A percentile compares a stretch with the other conserved stretches of the same genome.
These are phyloP conservation scores for Scedosporium aurantiacum DNA, from an alignment of 2,329 filamentous ascomycete species.

Conservation along the genomic window DNA sequence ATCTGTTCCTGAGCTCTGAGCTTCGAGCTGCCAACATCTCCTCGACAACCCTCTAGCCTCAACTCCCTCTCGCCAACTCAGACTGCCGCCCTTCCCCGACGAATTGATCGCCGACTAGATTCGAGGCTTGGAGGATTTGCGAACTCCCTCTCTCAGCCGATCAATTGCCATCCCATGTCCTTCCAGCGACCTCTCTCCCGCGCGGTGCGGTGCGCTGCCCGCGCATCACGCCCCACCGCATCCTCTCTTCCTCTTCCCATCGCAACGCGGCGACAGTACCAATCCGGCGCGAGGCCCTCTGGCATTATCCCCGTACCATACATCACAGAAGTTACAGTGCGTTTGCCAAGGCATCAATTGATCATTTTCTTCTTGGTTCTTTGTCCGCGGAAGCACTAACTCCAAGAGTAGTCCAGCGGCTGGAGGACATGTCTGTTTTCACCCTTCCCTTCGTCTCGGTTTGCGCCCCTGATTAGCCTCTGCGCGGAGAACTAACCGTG, in stretches of 20 bases:
- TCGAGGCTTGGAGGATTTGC: neutral
- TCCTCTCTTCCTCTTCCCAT: neutral
- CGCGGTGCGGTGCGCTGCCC: neutral
- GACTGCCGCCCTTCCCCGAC: neutral
- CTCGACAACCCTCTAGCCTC: neutral
- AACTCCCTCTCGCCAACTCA: neutral
- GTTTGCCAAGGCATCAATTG: slow-evolving; percentile 10
- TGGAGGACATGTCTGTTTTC: slow-evolving; percentile 61
- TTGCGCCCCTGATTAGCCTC: no score
- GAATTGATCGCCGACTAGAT: neutral
- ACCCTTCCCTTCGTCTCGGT: neutral
- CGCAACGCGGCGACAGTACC: neutral
- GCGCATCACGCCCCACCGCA: neutral
- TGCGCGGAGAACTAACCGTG: slow-evolving; percentile 7
- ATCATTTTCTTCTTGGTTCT: slow-evolving; percentile 6
- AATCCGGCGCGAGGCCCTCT: neutral
- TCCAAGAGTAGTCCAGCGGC: slow-evolving; percentile 50
- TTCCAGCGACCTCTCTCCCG: neutral
- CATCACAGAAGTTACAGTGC: slow-evolving; percentile 44
- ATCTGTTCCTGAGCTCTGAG: no score
- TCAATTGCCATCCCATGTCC: neutral
- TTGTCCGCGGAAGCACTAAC: slow-evolving; percentile 16
- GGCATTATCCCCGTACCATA: slow-evolving; percentile 43
- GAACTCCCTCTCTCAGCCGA: neutral
- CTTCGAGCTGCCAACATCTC: neutral